These are phyloP conservation scores for Umbelopsis isabellina DNA, from an alignment of 192 early-diverging fungal genomes.

Conservation along the genomic window DNA sequence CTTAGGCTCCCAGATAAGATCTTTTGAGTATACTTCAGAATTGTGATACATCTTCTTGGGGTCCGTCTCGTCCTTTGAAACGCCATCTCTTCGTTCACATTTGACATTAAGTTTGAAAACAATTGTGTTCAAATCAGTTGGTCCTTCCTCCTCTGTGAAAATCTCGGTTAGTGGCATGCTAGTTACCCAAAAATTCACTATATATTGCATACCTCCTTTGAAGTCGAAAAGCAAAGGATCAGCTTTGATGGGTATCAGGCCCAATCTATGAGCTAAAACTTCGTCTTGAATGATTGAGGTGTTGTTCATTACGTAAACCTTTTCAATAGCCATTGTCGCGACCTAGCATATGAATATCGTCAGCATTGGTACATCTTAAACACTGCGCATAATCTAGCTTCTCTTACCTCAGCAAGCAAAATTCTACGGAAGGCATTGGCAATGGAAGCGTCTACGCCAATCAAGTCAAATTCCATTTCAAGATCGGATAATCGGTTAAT, in stretches of 20 bases:
- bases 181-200: not conserved
- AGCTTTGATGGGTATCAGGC: conserved; percentile 88
- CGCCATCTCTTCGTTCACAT: conserved; percentile 69
- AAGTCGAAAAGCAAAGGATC: conserved; percentile 85
- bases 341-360: conserved; percentile 49
- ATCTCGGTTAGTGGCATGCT: not conserved
- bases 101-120: conserved; percentile 84
- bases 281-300: conserved; percentile 92
- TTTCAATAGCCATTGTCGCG: conserved; percentile 97
- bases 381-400: not conserved
- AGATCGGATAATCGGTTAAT: conserved; percentile 66
- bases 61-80: conserved; percentile 66
- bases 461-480: conserved; percentile 95
- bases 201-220: conserved; percentile 49
- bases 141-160: conserved; percentile 60
- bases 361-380: not conserved
- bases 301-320: conserved; percentile 91
- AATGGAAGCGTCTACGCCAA: conserved; percentile 90
- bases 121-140: conserved; percentile 93
- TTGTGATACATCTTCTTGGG: conserved; percentile 76
- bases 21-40: conserved; percentile 67
- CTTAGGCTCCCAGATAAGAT: conserved; percentile 88
- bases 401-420: conserved; percentile 84
- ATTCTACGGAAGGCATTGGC: conserved; percentile 94
- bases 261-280: conserved; percentile 89